phyloP scores from a whole-genome alignment of 1,284 basidiomycete genomes.

The Ceratobasidium theobromae region DNA sequence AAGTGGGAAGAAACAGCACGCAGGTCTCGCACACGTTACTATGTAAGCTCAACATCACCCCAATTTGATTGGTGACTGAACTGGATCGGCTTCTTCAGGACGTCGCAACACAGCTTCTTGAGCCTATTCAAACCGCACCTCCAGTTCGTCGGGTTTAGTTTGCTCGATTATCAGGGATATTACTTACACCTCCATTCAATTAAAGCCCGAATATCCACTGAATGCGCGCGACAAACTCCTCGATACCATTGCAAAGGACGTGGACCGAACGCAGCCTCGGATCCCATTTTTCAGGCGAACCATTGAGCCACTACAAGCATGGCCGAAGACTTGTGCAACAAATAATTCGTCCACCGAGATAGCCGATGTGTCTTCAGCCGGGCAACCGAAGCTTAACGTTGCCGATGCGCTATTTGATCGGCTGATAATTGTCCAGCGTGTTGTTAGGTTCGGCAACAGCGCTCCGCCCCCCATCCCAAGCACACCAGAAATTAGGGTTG shows the following conservation, averaged over 20 bases:
- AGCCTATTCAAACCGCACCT: constrained; percentile 32
- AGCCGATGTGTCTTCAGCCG: not conserved
- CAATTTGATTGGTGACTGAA: constrained; percentile 1
- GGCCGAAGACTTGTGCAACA: constrained; percentile 13
- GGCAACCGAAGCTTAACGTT: constrained; percentile 13
- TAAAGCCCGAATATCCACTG: constrained; percentile 38
- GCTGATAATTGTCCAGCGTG: constrained; percentile 27
- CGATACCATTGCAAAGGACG: constrained; percentile 41
- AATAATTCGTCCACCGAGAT: not conserved
- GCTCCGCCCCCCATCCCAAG: constrained; percentile 9
- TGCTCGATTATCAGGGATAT: not conserved
- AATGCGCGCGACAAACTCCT: constrained; percentile 40
- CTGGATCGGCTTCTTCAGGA: constrained; percentile 27
- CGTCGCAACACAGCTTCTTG: constrained; percentile 32
- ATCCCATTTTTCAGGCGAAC: constrained; percentile 40
- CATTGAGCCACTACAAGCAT: constrained; percentile 18
- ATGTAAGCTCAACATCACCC: constrained; percentile 30
- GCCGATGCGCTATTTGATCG: constrained; percentile 34
- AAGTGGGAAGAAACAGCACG: constrained; percentile 30
- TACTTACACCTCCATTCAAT: not conserved
- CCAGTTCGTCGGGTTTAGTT: constrained; percentile 19
- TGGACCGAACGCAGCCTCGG: constrained; percentile 40
- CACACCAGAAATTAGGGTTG: constrained; percentile 34
- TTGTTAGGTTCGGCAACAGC: constrained; percentile 18
- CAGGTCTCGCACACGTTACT: constrained; percentile 33